A percentile compares a stretch with the other conserved stretches of the same genome.
Evolutionary conservation across 176 grass and related monocot species (phyloP).

Genomic region (Carex cristatella): DNA sequence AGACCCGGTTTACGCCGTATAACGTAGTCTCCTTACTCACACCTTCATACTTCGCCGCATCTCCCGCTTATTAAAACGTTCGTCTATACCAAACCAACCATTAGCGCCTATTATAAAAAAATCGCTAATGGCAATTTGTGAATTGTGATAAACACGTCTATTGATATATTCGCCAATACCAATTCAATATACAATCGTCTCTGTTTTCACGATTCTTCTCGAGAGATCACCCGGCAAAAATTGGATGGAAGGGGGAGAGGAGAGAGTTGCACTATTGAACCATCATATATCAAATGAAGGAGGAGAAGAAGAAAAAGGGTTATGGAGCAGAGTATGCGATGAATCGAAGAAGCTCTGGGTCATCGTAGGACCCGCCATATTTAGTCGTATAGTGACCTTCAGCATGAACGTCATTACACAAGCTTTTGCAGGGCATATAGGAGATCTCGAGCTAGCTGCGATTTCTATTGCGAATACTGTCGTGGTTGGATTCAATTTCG

Average conservation of each 20-base stretch:
- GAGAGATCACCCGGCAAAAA: neutral
- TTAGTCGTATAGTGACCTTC: constrained; percentile 80
- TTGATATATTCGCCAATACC: neutral
- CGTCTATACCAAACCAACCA: neutral
- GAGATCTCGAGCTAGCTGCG: constrained; percentile 88
- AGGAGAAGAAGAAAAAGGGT: constrained; percentile 3
- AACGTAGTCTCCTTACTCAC: neutral
- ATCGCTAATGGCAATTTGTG: neutral
- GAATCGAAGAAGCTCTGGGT: constrained; percentile 86
- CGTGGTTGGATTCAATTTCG: constrained; percentile 89
- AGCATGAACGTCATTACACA: constrained; percentile 97
- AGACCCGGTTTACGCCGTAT: constrained; percentile 3
- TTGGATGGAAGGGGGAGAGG: neutral
- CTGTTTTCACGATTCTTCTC: neutral
- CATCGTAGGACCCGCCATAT: constrained; percentile 88
- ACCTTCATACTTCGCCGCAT: neutral
- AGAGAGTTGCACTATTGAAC: constrained; percentile 17
- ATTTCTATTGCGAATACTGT: constrained; percentile 95
- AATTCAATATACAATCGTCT: neutral
- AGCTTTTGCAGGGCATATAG: constrained; percentile 93
- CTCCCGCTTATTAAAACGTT: constrained; percentile 4
- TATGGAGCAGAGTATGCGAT: constrained; percentile 30
- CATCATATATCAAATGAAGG: neutral
- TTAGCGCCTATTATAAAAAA: neutral
- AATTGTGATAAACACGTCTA: neutral